Base-by-base conservation (phyloP, 2,329 filamentous ascomycete species). In the Fusarium lateritium region DNA sequence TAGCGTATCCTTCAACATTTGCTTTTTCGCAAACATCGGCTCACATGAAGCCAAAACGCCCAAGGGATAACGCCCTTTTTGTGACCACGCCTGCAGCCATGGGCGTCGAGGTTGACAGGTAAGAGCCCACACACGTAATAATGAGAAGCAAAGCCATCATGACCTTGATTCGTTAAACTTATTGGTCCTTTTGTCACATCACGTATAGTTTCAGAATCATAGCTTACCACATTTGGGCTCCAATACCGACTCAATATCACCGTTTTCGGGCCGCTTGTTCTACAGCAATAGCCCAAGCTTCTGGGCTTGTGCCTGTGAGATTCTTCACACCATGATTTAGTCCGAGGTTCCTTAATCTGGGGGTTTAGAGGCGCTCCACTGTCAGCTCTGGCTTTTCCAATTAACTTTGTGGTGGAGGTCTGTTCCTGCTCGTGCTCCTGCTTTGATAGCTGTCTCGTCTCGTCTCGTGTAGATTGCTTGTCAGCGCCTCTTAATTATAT, bases 151-250 rank as follows among this genome's bases (percentile, higher is more conserved):
- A 21, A 22, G 21, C 21, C 21, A 24, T 10, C 10, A 42, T 24
- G 21, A 22, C 40, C 28, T 36, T 7, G 34, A 36, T 15, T 36
- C 17, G 34, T 44, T 28, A 3, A 44, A 44, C 42, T 8, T 44
- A 44, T 44, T 44, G 42, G 42, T 24, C 24, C 42, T 44, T n/a
- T 42, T 22, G 11, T 44, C 22, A 42, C 39, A 42, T 24, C 13
- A 15, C 39, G 13, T 21, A 21, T 44, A 22, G 39, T 44, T 44
- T 44, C 22, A 44, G 42, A 26, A n/a, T 40, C 11, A n/a, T 31
- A 21, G 15, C 43, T 45, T 22, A 53, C 62, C 65, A 13, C 36
- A 53, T 65, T 65, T 53, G 60, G 60, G 46, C 33, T 22, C n/a
- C 53, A 53, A 65, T 53, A 65, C 50, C 57, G 49, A 19, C 39